Percentiles rank a stretch among this genome's conserved stretches.
These are phyloP conservation scores for Coemansia biformis DNA, from an alignment of 192 early-diverging fungal species.

Conservation along the genomic window DNA sequence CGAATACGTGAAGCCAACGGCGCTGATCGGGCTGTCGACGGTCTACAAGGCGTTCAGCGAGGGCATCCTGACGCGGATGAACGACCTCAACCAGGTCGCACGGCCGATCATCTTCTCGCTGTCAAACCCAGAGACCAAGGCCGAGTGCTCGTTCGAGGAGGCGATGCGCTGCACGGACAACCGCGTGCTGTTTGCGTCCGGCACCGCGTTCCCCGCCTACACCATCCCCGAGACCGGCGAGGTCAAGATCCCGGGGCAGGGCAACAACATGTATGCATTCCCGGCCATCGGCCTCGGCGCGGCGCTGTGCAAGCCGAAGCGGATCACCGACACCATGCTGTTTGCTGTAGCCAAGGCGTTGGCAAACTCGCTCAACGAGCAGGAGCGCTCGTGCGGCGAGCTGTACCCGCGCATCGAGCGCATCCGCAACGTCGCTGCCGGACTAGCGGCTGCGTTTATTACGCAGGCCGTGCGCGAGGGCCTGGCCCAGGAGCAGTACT, in stretches of 20 bases:
- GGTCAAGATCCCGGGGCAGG: constrained; percentile 65
- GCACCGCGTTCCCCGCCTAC: constrained; percentile 85
- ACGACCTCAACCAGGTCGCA: constrained; percentile 52
- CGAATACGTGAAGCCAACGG: constrained; percentile 80
- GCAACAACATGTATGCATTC: constrained; percentile 96
- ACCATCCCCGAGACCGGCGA: constrained; percentile 52
- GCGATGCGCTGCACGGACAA: constrained; percentile 77
- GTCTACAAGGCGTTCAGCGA: constrained; percentile 70
- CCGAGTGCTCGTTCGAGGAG: constrained; percentile 91
- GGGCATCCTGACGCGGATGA: constrained; percentile 70
- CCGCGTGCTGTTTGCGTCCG: constrained; percentile 82
- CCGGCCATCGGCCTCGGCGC: constrained; percentile 91
- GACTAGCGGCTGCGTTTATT: constrained; percentile 73
- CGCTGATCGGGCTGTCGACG: constrained; percentile 81
- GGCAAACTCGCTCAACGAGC: constrained; percentile 62
- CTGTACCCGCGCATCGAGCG: constrained; percentile 79
- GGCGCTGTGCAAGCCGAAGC: constrained; percentile 64
- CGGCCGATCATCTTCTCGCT: constrained; percentile 86
- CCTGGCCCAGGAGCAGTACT: constrained; percentile 29
- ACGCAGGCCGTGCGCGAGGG: constrained; percentile 57
- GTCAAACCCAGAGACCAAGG: constrained; percentile 80
- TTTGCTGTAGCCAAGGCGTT: constrained; percentile 73
- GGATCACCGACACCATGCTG: constrained; percentile 78
- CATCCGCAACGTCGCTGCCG: constrained; percentile 77
- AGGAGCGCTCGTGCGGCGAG: constrained; percentile 62